Evolutionary conservation across 2,329 filamentous ascomycete genomes (phyloP), one percentile per base, ranked within the genome.

Genomic region (Colletotrichum sp.): DNA sequence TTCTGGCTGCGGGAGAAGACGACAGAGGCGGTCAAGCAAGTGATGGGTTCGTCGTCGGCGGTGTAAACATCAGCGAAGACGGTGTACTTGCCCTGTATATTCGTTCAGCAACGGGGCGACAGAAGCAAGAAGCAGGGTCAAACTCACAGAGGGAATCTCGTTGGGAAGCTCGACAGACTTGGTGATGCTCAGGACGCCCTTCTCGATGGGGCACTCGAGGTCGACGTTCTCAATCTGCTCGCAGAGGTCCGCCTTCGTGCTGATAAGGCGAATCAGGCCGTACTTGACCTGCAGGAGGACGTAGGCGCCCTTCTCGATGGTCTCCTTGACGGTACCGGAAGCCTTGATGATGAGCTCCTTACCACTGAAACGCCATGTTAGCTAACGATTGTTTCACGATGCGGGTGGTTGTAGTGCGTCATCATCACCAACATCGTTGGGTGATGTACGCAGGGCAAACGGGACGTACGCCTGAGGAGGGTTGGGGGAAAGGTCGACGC

Each of bases 261-360:
- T 95, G 85, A 99, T 92, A 78, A 99, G 91, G 71, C 93, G 95
- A 85, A 99, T 98, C 79, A 98, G 89, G 77, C 96, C 96, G 85
- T 98, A 98, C 88, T 98, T 98, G 87, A 99, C 96, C 79, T 93
- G 91, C 55, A 99, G 85, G 64, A 93, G 89, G 78, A 98, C 94
- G 81, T 95, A 95, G 76, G 96, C 95, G 75, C 95, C 96, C 75
- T 95, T 84, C 71, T 92, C 90, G 78, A 99, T 92, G 68, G 89
- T 86, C 82, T 98, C 86, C 80, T 90, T 90, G 78, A 99, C 90
- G n/a, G 88, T 91, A 73, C 96, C 97, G 36, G 87, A 89, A 63
- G 96, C 97, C 78, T 92, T 92, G 87, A 99, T 98, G 75, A 90
- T 88, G 70, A 99, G 93, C 24, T 91, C 91, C 80, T 92, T 80